Evolutionary conservation across 2,329 filamentous ascomycete species (phyloP), one percentile per base, ranked within the genome.

Genomic region (Oidium heveae): DNA sequence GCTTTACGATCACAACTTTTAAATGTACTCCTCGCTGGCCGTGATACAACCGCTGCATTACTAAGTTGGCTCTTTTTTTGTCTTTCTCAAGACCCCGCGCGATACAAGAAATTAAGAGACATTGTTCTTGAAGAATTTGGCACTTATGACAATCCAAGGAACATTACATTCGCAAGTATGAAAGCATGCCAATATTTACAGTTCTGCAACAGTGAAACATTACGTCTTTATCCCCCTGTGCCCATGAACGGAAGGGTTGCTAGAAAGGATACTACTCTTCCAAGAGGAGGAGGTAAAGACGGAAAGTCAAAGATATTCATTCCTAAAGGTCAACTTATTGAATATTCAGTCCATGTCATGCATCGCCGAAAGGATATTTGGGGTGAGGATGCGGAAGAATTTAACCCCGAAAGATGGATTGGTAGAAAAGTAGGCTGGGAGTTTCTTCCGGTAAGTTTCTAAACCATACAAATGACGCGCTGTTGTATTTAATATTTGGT

Each of bases 21-120:
- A 24, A 69, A 71, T 54, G 72, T 79, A 55, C 71, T 79, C 43
- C 66, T 77, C 1, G 77, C 75, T 0, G 76, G 76, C 0, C 69
- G 76, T 10, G 77, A 80, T 57, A 79, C 76, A 0, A 79, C 74
- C 0, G 74, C 74, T 0, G 68, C 67, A 28, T 68, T 73, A 3
- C 63, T 79, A 1, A 69, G 70, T 10, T 75, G 71, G 70, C 62
- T 69, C 16, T 69, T 74, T 53, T 67, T 67, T 56, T 63, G 64
- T n/a, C 61, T 74, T 15, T 63, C 70, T 1, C 66, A 68, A 32
- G 62, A 73, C 56, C 66, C 65, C 1, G 58, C 58, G 0, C 64
- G 71, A 39, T 73, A 68, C 59, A 57, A 62, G 10, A 71, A 69
- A 55, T 64, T 77, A 28, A 68, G 71, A 8, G 56, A 63, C 16